These are phyloP conservation scores for Termitomyces sp. DNA, from an alignment of 768 basidiomycete genomes.

Conservation along the genomic window DNA sequence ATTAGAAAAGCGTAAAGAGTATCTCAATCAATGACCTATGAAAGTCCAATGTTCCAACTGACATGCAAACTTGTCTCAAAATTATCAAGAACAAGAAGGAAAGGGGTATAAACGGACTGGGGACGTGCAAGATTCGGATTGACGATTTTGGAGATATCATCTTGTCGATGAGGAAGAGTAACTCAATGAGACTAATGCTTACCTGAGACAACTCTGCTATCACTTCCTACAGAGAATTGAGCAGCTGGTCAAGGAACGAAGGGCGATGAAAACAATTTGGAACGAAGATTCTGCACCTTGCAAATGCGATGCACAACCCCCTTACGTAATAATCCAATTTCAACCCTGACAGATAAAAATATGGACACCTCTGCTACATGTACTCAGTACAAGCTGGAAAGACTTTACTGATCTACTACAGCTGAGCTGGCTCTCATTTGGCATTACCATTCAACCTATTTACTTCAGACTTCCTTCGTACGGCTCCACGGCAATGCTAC, in stretches of 20 bases:
- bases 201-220: background rate
- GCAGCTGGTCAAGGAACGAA: background rate
- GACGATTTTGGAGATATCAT: conserved; percentile 11
- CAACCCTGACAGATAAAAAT: too few relatives aligned
- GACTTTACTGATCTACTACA: too few relatives aligned
- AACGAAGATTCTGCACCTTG: too few relatives aligned
- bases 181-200: background rate
- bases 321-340: too few relatives aligned
- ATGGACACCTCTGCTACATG: too few relatives aligned
- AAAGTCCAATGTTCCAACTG: conserved; percentile 44
- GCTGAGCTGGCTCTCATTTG: too few relatives aligned
- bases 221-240: background rate
- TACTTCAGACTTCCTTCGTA: too few relatives aligned
- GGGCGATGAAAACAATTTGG: background rate
- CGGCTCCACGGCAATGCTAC: too few relatives aligned
- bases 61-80: conserved; percentile 58
- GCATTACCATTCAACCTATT: too few relatives aligned
- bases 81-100: conserved; percentile 39
- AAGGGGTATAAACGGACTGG: background rate
- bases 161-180: background rate
- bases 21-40: conserved; percentile 30
- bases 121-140: background rate
- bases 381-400: too few relatives aligned
- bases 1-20: conserved; percentile 43
- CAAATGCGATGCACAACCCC: too few relatives aligned